These are phyloP conservation scores for Ganoderma boninense DNA, from an alignment of 1,284 basidiomycete genomes.

Conservation along the genomic window DNA sequence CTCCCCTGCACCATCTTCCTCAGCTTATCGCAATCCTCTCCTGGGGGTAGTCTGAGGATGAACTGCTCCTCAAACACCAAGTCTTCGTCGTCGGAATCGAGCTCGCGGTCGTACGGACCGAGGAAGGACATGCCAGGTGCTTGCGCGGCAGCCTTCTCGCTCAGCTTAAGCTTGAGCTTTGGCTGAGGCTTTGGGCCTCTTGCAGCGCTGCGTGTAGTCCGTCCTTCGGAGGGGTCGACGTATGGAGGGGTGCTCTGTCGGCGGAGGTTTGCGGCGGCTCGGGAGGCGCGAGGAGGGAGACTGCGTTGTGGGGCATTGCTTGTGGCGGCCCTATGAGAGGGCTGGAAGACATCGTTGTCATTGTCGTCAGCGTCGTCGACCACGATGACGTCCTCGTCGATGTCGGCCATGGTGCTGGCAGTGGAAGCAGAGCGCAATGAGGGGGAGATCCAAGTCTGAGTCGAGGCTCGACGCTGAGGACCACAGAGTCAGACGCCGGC, in stretches of 20 bases:
- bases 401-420: constrained; percentile 23
- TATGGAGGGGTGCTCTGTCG: constrained; percentile 40
- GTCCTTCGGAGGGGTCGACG: constrained; percentile 38
- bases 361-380: constrained; percentile 63
- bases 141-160: constrained; percentile 79
- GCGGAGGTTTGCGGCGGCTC: constrained; percentile 28
- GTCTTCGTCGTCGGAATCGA: constrained; percentile 95
- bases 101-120: constrained; percentile 90
- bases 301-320: constrained; percentile 28
- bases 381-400: constrained; percentile 70
- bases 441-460: neutral
- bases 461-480: neutral
- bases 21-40: constrained; percentile 81
- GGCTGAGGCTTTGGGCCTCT: constrained; percentile 61
- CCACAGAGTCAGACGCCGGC: neutral
- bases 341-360: constrained; percentile 41
- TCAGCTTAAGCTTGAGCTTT: constrained; percentile 85
- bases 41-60: constrained; percentile 89
- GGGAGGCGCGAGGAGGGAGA: constrained; percentile 34
- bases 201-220: constrained; percentile 48
- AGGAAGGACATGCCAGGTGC: constrained; percentile 85
- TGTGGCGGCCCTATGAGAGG: constrained; percentile 29
- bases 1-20: constrained; percentile 84
- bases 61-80: constrained; percentile 98
- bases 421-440: constrained; percentile 10